Evolutionary conservation across 1,284 basidiomycete species (phyloP).

Genomic region (Singerocomus inundabilis): DNA sequence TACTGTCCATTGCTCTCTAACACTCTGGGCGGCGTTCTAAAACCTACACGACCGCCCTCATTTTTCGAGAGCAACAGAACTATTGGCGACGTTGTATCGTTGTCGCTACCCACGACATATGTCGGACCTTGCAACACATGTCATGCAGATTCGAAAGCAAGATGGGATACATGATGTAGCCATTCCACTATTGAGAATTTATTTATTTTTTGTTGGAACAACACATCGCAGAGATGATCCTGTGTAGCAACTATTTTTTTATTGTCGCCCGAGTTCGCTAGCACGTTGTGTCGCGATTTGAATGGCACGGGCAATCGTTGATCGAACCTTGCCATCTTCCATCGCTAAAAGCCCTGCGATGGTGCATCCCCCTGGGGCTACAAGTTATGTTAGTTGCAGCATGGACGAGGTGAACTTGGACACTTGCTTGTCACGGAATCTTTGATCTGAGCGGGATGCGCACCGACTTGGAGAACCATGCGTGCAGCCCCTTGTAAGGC

Average conservation of each 20-base stretch:
- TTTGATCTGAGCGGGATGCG: conserved; percentile 96
- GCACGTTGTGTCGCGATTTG: conserved; percentile 91
- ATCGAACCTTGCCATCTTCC: conserved; percentile 92
- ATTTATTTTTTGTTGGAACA: conserved; percentile 1
- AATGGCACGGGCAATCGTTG: conserved; percentile 94
- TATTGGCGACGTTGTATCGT: conserved; percentile 23
- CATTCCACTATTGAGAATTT: neutral
- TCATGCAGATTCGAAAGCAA: conserved; percentile 31
- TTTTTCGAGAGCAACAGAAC: conserved; percentile 79
- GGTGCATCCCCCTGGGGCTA: conserved; percentile 97
- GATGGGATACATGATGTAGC: conserved; percentile 31
- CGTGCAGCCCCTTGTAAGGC: conserved; percentile 96
- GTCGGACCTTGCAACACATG: conserved; percentile 18
- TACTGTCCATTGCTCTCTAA: conserved; percentile 56
- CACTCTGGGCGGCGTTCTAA: conserved; percentile 82
- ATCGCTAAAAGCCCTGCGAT: conserved; percentile 94
- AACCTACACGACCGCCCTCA: conserved; percentile 75
- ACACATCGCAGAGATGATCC: neutral
- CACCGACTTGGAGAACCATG: conserved; percentile 87
- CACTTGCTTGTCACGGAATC: conserved; percentile 94
- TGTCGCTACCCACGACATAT: conserved; percentile 31
- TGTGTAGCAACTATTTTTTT: conserved; percentile 36
- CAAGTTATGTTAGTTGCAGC: neutral
- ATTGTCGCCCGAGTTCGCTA: conserved; percentile 68
- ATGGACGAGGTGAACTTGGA: neutral